Evolutionary conservation across 768 basidiomycete genomes (phyloP), one percentile per base, ranked within the genome.

Genomic region (Melanogaster broomeanus): DNA sequence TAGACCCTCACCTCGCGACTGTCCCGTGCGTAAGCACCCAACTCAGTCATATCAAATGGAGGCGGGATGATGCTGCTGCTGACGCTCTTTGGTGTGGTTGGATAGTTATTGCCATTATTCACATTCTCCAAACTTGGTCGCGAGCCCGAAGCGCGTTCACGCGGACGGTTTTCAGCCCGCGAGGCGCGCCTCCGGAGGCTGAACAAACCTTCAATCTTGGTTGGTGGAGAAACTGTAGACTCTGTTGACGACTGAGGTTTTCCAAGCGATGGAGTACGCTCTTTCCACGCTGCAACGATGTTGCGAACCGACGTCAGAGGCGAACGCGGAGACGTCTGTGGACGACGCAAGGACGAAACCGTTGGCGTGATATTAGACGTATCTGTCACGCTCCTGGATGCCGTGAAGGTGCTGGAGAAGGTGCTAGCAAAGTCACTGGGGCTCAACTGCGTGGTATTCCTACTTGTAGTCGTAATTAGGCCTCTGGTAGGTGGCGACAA

Each of bases 231-330:
- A 39, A 66, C 61, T 1, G 72, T 72, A 1, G 77, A 76, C 1
- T 69, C 74, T 2, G 71, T 69, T 3, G 73, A 58, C 1, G 74
- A 72, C 33, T 74, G 70, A 0, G 61, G 35, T 15, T 69, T 60
- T 3, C 69, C 69, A 12, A 72, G 53, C 19, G 75, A 73, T 0
- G 77, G 85, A 0, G 86, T 85, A 18, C 86, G 80, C 53, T 89
- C 87, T 64, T 90, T 91, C 88, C 90, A 93, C 8, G 85, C 75
- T 0, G 83, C 80, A 7, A 93, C 85, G 34, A 91, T 82, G 56
- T 91, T 91, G 28, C 87, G 80, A 21, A 93, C 85, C 4, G 85
- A 88, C 1, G 83, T 76, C 24, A 89, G 72, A 1, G 89, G 87
- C 4, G 85, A 87, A 9, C 86, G 80, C 4, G 88, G 86, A 4